phyloP scores from a whole-genome alignment of 805 yeast genomes.

The Cyberlindnera veronae region DNA sequence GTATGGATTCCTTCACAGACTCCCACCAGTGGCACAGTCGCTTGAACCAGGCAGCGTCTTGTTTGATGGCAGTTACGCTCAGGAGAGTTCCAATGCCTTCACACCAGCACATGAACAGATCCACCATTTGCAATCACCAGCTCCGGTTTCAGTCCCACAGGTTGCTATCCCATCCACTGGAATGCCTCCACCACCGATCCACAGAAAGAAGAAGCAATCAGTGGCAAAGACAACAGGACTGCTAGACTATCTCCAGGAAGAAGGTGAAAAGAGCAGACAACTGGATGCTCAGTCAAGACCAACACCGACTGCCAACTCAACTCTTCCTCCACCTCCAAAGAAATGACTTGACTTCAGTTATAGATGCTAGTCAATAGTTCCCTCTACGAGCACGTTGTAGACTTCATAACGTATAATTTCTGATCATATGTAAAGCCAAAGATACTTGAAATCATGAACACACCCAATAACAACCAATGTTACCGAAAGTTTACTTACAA shows the following conservation, averaged over 20 bases:
- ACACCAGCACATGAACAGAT: background rate
- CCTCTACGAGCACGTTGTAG: no score
- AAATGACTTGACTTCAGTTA: conserved; percentile 1
- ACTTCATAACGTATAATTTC: no score
- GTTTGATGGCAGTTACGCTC: conserved; percentile 32
- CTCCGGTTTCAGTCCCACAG: conserved; percentile 2
- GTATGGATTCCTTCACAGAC: conserved; percentile 80
- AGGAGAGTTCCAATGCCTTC: conserved; percentile 12
- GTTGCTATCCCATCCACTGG: conserved; percentile 1
- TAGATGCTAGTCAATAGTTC: no score
- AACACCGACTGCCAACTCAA: conserved; percentile 14
- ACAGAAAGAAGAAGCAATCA: conserved; percentile 26
- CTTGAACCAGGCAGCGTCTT: conserved; percentile 35
- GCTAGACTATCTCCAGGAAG: conserved; percentile 39
- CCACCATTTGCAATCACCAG: conserved; percentile 1
- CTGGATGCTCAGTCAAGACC: conserved; percentile 33
- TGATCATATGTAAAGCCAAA: no score
- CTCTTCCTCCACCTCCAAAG: conserved; percentile 36
- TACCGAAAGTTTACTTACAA: no score
- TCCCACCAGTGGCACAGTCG: conserved; percentile 62
- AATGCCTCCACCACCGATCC: conserved; percentile 24
- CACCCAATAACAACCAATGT: no score
- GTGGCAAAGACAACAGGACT: conserved; percentile 27
- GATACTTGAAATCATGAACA: no score
- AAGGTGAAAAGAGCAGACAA: conserved; percentile 37